Evolutionary conservation across 2,329 filamentous ascomycete genomes (phyloP), one percentile per base, ranked within the genome.

Genomic region (Fusarium sp.): DNA sequence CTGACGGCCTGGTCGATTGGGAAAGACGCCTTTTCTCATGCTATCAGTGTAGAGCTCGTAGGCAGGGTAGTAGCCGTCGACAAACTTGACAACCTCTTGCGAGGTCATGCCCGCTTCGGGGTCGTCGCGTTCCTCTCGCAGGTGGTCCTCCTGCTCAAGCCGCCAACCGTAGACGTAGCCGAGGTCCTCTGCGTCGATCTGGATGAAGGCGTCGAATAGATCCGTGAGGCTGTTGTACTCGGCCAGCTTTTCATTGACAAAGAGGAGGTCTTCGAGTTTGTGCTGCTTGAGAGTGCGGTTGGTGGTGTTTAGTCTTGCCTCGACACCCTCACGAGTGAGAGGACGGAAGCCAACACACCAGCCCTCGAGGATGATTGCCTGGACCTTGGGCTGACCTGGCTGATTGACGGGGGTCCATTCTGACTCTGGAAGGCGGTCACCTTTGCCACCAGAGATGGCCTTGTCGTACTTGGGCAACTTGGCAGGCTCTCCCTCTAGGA

Each of bases 271-370:
- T 66, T 86, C 84, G 5, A 89, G 83, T 16, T 79, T 78, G 79
- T 91, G 87, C 67, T 72, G 82, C 76, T 81, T 84, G 52, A 87
- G 86, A 36, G 81, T 90, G 80, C 81, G 89, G 81, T 80, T 87
- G 75, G 83, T 83, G 62, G 85, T 83, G 81, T 87, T 88, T 79
- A 86, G 85, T 75, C 87, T 87, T 5, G 91, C 81, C 31, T 87
- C 86, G 5, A 90, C 81, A 6, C 88, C 86, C n/a, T 84, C 80
- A 0, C 87, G 82, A 33, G 84, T 77, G 14, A 95, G 82, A 0
- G 92, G 82, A 7, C 91, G 90, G 84, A 98, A 98, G 4, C 95
- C 95, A 14, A 97, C 91, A 81, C 93, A 97, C 95, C 95, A 98
- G 20, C 95, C 95, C 82, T 98, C 95, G 73, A 98, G 91, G 61